Base-by-base conservation (phyloP, 2,329 filamentous ascomycete species). In the Colletotrichum sp. region DNA sequence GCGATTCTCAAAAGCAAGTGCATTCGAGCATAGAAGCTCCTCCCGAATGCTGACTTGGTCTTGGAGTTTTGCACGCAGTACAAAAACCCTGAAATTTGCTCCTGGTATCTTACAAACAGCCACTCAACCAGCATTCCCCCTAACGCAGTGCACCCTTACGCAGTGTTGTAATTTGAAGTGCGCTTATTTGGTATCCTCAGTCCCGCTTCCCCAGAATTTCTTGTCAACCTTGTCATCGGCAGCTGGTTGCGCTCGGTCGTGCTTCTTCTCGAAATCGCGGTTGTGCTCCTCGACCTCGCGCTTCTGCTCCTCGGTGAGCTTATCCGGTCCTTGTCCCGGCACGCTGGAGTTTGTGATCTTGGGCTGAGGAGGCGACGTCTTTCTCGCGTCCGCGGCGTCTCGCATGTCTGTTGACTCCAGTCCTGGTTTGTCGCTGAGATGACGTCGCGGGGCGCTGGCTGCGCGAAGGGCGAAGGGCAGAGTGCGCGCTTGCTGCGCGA, bases 251-350 rank as follows among this genome's bases (percentile, higher is more conserved):
- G 87, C 86, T 15, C 82, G 85, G 73, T 90, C 91, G 79, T 92
- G 88, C 77, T 87, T 88, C 78, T 86, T 80, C 64, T 89, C 89
- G 81, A 93, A 92, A 1, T 92, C 90, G 77, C 77, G 77, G 75
- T 93, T 93, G 80, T 93, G 91, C 82, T 86, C 81, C 68, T 91
- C 87, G 18, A 92, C 91, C 82, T 92, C 90, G 59, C 84, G 84
- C 81, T 88, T 85, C 82, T 92, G 89, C 80, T 89, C 89, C 73
- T 88, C 82, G 26, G 84, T 88, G 76, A 91, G 79, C 8, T 83
- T 80, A 67, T 82, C 78, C 6, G 59, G 28, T 4, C 77, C 78
- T 52, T 81, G 79, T 5, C 84, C 85, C 0, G 86, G 84, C 12
- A 88, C 82, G 77, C 85, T 85, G 73, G 86, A 84, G 79, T 89